Evolutionary conservation across 495 filamentous ascomycete species (phyloP).

Genomic region (Talaromyces borbonicus): DNA sequence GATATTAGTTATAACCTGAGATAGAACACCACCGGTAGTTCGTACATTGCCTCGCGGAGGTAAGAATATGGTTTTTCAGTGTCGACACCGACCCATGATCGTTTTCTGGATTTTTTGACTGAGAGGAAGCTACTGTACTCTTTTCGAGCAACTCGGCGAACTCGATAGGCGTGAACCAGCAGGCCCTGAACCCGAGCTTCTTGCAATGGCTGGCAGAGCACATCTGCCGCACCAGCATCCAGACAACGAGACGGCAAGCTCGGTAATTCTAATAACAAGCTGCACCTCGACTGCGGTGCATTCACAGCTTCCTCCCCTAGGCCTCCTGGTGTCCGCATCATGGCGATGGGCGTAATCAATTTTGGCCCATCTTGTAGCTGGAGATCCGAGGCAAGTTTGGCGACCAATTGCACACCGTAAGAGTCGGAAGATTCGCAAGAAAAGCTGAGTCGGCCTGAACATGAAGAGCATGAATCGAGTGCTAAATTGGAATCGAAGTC

Average conservation of each 20-base stretch:
- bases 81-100: constrained; percentile 86
- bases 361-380: constrained; percentile 61
- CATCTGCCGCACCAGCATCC: constrained; percentile 78
- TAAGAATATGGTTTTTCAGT: constrained; percentile 84
- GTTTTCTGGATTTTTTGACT: constrained; percentile 58
- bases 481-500: constrained; percentile 7
- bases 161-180: constrained; percentile 72
- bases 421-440: constrained; percentile 43
- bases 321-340: constrained; percentile 39
- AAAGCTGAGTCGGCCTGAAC: constrained; percentile 35
- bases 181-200: constrained; percentile 59
- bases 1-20: background rate
- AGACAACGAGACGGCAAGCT: constrained; percentile 46
- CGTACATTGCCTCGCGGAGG: constrained; percentile 67
- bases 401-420: constrained; percentile 59
- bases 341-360: constrained; percentile 61
- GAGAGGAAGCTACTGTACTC: constrained; percentile 59
- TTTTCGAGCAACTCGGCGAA: constrained; percentile 57
- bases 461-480: constrained; percentile 15
- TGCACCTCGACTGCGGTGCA: constrained; percentile 1
- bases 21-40: constrained; percentile 5
- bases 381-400: constrained; percentile 59
- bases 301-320: constrained; percentile 1
- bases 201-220: constrained; percentile 67
- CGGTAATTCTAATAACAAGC: background rate